These are phyloP conservation scores for Fusarium oligoseptatum DNA, from an alignment of 2,329 filamentous ascomycete species.

Conservation along the genomic window DNA sequence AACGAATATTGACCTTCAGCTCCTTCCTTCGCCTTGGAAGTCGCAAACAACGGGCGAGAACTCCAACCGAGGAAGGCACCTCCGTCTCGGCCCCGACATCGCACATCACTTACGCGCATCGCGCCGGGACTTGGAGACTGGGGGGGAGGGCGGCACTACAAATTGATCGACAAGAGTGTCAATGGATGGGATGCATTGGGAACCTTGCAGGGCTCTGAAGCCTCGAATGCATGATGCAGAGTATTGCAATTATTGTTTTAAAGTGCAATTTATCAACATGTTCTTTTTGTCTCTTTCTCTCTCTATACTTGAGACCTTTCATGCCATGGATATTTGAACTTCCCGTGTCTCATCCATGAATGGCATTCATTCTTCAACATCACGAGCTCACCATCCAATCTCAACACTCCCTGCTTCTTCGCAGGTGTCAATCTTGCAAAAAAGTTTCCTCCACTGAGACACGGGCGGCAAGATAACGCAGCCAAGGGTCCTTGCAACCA, in stretches of 20 bases:
- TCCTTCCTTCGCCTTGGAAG: conserved; percentile 14
- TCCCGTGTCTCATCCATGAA: neutral
- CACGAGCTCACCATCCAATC: conserved; percentile 2
- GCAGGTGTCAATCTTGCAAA: conserved; percentile 30
- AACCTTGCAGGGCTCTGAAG: conserved; percentile 25
- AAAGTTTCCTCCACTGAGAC: conserved; percentile 30
- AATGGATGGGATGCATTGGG: neutral
- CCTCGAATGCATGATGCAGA: neutral
- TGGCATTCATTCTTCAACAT: conserved; percentile 4
- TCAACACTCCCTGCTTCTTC: neutral
- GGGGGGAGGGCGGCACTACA: neutral
- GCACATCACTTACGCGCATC: conserved; percentile 7
- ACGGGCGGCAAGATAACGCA: conserved; percentile 32
- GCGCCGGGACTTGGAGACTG: neutral
- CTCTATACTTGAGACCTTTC: neutral
- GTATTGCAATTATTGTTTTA: neutral
- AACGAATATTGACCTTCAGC: neutral
- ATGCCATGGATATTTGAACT: neutral
- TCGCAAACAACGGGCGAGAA: conserved; percentile 4
- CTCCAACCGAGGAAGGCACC: conserved; percentile 24
- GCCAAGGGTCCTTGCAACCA: conserved; percentile 27
- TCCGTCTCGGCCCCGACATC: conserved; percentile 15
- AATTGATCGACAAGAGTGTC: neutral
- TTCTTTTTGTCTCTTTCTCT: neutral
- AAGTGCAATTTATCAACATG: neutral